phyloP scores from a whole-genome alignment of 202 grass and related monocot genomes.

The Carex sylvatica region DNA sequence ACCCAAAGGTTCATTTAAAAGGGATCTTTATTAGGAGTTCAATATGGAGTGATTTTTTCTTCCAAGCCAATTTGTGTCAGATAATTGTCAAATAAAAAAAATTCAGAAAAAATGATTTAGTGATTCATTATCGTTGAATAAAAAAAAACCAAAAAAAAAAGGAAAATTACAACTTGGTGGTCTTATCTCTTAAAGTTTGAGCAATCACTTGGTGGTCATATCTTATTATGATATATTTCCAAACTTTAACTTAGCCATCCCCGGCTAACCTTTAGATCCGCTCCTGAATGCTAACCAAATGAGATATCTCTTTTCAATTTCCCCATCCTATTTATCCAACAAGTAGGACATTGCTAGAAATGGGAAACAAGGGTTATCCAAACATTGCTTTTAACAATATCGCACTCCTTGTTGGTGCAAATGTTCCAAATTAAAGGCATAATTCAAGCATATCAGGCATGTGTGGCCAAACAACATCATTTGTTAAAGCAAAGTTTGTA shows the following conservation, averaged over 20 bases:
- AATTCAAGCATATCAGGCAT: not conserved
- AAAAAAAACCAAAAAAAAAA: not conserved
- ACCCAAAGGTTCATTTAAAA: not conserved
- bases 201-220: not conserved
- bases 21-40: not conserved
- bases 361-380: not conserved
- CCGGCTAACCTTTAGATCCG: too few relatives aligned
- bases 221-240: not conserved
- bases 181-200: not conserved
- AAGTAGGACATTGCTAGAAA: not conserved
- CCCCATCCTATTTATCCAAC: not conserved
- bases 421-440: not conserved
- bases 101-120: not conserved
- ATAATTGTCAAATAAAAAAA: not conserved
- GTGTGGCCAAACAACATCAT: not conserved
- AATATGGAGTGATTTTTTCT: not conserved
- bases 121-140: not conserved
- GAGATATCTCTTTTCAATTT: not conserved
- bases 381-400: not conserved
- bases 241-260: not conserved
- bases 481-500: not conserved
- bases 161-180: not conserved
- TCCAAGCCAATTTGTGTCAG: not conserved
- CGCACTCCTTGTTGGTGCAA: not conserved
- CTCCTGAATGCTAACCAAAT: not conserved